phyloP scores from a whole-genome alignment of 2,329 filamentous ascomycete species.

The Aureobasidium zeae region DNA sequence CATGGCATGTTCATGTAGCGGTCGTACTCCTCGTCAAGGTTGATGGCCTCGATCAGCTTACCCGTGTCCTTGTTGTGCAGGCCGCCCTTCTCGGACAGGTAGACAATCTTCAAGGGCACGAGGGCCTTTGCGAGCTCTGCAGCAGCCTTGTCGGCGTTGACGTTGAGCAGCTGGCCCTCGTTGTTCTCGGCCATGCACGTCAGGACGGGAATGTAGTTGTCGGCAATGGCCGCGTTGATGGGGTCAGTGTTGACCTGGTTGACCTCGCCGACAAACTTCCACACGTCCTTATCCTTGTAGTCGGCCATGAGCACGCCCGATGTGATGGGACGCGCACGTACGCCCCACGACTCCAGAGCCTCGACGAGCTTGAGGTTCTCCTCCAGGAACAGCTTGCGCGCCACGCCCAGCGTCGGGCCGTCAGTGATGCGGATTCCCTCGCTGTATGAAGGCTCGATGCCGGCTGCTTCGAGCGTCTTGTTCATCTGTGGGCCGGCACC shows the following conservation, averaged over 20 bases:
- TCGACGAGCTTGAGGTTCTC: constrained; percentile 92
- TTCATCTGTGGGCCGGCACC: constrained; percentile 94
- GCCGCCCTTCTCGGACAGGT: constrained; percentile 95
- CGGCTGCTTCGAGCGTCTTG: constrained; percentile 76
- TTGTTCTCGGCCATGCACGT: constrained; percentile 93
- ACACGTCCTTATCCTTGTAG: constrained; percentile 94
- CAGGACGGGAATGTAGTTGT: constrained; percentile 84
- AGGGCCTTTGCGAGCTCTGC: constrained; percentile 82
- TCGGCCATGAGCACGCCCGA: constrained; percentile 85
- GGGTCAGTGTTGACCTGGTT: constrained; percentile 82
- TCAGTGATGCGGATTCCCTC: constrained; percentile 95
- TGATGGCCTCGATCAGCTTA: constrained; percentile 94
- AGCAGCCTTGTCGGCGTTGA: constrained; percentile 94
- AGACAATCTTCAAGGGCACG: constrained; percentile 94
- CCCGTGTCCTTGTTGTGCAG: constrained; percentile 88
- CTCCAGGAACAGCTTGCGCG: constrained; percentile 84
- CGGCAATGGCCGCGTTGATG: constrained; percentile 83
- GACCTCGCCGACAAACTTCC: constrained; percentile 91
- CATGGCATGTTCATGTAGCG: constrained; percentile 86
- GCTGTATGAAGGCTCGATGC: constrained; percentile 90
- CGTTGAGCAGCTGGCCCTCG: constrained; percentile 88
- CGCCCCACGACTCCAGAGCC: constrained; percentile 79
- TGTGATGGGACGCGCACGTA: constrained; percentile 79
- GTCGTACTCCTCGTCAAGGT: constrained; percentile 93
- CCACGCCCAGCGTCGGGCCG: constrained; percentile 84